phyloP scores from a whole-genome alignment of 108 stramenopile species.

The Ochromonas danica region DNA sequence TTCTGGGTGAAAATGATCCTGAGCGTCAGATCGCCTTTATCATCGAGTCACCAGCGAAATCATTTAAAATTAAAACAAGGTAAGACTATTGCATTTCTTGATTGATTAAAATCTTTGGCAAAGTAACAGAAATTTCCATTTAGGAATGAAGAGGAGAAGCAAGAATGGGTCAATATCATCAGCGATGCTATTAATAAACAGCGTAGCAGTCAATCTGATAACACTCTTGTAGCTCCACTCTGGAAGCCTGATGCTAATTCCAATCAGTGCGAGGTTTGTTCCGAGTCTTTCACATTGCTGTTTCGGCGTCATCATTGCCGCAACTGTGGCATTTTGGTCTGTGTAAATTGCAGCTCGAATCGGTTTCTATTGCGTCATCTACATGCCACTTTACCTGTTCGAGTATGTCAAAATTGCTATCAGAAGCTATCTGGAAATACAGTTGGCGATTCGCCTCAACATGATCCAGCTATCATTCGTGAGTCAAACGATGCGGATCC shows the following conservation, averaged over 20 bases:
- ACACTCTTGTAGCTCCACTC: not conserved
- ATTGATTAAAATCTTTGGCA: not conserved
- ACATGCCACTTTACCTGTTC: not conserved
- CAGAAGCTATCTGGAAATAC: no score
- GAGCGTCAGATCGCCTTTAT: not conserved
- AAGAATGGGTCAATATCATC: not conserved
- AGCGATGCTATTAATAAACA: not conserved
- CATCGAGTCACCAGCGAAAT: conserved; percentile 18
- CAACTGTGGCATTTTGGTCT: conserved; percentile 40
- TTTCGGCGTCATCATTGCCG: conserved; percentile 45
- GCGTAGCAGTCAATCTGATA: not conserved
- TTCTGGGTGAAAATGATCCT: not conserved
- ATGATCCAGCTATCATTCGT: no score
- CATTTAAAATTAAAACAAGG: conserved; percentile 8
- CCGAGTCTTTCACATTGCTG: conserved; percentile 31
- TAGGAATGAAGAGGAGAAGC: not conserved
- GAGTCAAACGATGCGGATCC: no score
- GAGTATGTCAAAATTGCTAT: conserved; percentile 27
- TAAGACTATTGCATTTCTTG: not conserved
- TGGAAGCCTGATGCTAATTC: conserved; percentile 24
- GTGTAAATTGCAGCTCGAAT: conserved; percentile 30
- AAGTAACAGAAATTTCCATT: not conserved
- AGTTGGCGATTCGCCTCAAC: no score
- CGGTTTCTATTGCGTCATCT: not conserved
- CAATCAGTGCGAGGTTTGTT: conserved; percentile 29